phyloP scores from a whole-genome alignment of 371 early-diverging fungal species.

The Umbelopsis sp. region DNA sequence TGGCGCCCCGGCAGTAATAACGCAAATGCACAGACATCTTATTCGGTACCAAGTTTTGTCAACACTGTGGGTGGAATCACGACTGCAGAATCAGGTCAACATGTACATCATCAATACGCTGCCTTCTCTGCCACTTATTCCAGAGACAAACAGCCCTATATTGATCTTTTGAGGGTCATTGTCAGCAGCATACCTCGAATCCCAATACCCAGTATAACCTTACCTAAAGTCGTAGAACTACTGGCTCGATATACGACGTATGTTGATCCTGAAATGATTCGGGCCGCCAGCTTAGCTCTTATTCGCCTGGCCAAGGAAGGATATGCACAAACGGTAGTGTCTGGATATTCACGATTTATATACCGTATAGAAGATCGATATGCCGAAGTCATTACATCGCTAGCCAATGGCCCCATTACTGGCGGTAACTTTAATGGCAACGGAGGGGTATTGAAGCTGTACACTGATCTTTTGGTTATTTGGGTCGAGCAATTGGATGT shows the following conservation, averaged over 20 bases:
- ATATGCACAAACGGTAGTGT: conserved; percentile 62
- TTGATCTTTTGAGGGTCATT: conserved; percentile 68
- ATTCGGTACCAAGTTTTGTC: conserved; percentile 42
- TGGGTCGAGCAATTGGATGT: conserved; percentile 46
- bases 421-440: conserved; percentile 28
- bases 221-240: conserved; percentile 75
- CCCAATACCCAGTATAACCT: conserved; percentile 67
- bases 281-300: conserved; percentile 67
- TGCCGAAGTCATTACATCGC: conserved; percentile 53
- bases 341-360: conserved; percentile 60
- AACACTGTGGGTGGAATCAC: conserved; percentile 30
- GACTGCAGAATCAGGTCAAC: conserved; percentile 36
- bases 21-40: conserved; percentile 12
- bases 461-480: conserved; percentile 43
- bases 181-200: conserved; percentile 77
- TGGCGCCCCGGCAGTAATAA: conserved; percentile 35
- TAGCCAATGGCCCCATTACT: conserved; percentile 41
- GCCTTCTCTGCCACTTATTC: conserved; percentile 62
- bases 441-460: conserved; percentile 44
- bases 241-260: conserved; percentile 79
- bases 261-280: conserved; percentile 80
- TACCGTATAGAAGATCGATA: conserved; percentile 65
- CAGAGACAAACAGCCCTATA: conserved; percentile 70
- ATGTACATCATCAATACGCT: conserved; percentile 64
- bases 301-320: conserved; percentile 69